Evolutionary conservation across 2,329 filamentous ascomycete species (phyloP).

Genomic region (Nemania sp.): DNA sequence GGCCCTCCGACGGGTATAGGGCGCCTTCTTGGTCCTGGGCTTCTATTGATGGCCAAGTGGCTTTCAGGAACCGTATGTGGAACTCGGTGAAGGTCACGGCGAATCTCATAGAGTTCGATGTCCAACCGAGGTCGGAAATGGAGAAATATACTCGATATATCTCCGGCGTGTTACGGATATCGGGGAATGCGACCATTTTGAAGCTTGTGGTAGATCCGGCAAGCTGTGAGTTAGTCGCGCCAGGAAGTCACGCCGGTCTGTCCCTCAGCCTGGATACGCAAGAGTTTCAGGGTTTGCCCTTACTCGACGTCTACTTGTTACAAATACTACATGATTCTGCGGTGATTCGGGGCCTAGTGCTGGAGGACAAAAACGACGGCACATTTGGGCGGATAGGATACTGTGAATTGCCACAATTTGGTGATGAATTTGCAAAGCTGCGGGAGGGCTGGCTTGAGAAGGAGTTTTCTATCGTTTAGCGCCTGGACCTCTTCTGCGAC

Average conservation of each 20-base stretch:
- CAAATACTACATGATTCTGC: constrained; percentile 9
- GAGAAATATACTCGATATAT: constrained; percentile 3
- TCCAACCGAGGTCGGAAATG: constrained; percentile 8
- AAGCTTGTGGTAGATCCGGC: constrained; percentile 3
- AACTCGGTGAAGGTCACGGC: not conserved
- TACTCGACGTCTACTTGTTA: constrained; percentile 7
- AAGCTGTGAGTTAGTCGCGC: constrained; percentile 6
- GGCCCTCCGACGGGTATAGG: constrained; percentile 7
- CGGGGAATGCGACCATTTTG: not conserved
- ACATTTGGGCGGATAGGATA: constrained; percentile 14
- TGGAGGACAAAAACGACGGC: constrained; percentile 5
- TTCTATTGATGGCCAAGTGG: constrained; percentile 10
- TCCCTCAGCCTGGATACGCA: constrained; percentile 5
- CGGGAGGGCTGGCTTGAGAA: constrained; percentile 9
- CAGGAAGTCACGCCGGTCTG: not conserved
- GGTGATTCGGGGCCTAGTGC: constrained; percentile 8
- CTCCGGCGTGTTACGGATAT: constrained; percentile 7
- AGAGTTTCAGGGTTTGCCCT: constrained; percentile 5
- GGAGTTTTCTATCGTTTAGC: constrained; percentile 13
- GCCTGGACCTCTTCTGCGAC: not conserved
- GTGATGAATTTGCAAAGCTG: not conserved
- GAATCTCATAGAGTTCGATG: not conserved
- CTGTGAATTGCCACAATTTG: constrained; percentile 4
- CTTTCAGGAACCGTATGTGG: constrained; percentile 17
- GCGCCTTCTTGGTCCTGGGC: constrained; percentile 18